Base-by-base conservation (phyloP, 1,284 basidiomycete genomes). In the Melampsora americana region DNA sequence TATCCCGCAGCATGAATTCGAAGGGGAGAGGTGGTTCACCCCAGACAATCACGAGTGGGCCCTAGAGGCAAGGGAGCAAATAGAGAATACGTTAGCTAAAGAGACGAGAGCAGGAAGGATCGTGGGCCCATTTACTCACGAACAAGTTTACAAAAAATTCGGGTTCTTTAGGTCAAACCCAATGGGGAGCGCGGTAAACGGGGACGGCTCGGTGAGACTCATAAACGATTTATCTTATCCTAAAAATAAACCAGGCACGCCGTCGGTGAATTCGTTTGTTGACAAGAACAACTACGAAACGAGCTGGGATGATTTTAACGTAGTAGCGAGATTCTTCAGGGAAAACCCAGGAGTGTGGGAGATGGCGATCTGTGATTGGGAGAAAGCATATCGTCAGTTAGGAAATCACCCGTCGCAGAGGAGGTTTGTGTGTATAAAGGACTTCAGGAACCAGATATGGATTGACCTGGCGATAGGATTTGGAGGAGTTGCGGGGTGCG, bases 91-190 rank as follows among this genome's bases (percentile, higher is more conserved):
- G 4, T 20, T 69, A 16, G n/a, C 32, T 5, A 66, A 66, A 44
- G 65, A 66, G 20, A 7, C 18, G 2, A 28, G n/a, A 2, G 39
- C 65, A 2, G 5, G 5, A 1, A 1, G 39, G 20, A 66, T 66
- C 23, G 44, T 66, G 30, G 65, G 65, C 20, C 65, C 65, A 14
- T 66, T 46, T 30, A 66, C 18, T 16, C 65, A 66, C 32, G 39
- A 44, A 16, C 6, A 66, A n/a, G 65, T 66, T 11, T 39, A 30
- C 5, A 1, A 1, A 28, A 20, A 28, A 16, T 20, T 62, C 4
- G 30, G 30, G 26, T 62, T 62, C 60, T 62, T 62, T 30, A 14
- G 60, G 1, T 62, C 60, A 30, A 62, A 30, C 26, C 60, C 60
- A 18, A 20, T 62, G 26, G 60, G 60, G n/a, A 39, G 18, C 5